phyloP scores from a whole-genome alignment of 495 filamentous ascomycete genomes.

The Neurospora sp. region DNA sequence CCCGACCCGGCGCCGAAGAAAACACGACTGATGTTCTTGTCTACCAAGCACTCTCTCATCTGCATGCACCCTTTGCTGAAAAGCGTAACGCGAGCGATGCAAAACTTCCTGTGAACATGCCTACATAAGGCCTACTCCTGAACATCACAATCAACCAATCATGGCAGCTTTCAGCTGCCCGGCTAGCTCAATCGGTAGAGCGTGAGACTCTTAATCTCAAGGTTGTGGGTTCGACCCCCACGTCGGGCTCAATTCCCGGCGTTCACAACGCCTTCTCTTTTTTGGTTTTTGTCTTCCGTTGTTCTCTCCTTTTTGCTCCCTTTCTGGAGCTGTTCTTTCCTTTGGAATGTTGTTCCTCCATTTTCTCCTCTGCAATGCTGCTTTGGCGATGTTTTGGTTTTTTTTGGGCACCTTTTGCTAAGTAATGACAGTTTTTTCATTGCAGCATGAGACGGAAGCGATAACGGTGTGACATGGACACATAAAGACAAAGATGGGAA shows the following conservation, averaged over 20 bases:
- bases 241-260: neutral
- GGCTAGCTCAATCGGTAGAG: conserved; percentile 67
- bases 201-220: conserved; percentile 63
- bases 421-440: too few species aligned
- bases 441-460: too few species aligned
- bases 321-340: neutral
- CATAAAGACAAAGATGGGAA: too few species aligned
- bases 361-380: neutral
- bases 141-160: neutral
- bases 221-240: conserved; percentile 51
- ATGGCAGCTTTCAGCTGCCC: neutral
- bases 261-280: neutral
- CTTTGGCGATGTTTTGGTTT: neutral
- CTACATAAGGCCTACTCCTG: neutral
- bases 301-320: neutral
- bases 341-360: neutral
- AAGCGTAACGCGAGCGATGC: too few species aligned
- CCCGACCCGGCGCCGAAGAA: too few species aligned
- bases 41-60: too few species aligned
- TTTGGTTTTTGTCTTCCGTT: neutral
- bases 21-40: too few species aligned
- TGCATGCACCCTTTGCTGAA: too few species aligned
- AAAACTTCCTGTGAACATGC: neutral
- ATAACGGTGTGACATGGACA: too few species aligned
- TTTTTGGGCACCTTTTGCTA: too few species aligned